Percentiles rank a stretch among this genome's conserved stretches.
phyloP scores from a whole-genome alignment of 805 yeast genomes.

The Ascoidea rubescens region DNA sequence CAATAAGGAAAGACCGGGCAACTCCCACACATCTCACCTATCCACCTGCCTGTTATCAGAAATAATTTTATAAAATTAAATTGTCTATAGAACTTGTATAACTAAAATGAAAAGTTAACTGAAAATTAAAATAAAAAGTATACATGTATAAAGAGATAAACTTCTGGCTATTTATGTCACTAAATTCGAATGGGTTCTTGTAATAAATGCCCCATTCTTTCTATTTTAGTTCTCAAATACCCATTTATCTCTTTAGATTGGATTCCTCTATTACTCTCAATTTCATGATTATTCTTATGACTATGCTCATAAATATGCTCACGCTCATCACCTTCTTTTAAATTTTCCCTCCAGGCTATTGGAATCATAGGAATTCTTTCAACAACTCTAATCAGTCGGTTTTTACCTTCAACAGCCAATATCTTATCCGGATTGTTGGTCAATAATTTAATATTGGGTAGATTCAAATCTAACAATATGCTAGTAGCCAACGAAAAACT shows the following conservation, averaged over 20 bases:
- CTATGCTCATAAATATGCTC: background rate
- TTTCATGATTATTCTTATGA: slow-evolving; percentile 19
- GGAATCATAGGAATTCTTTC: slow-evolving; percentile 97
- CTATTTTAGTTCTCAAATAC: slow-evolving; percentile 84
- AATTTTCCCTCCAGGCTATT: slow-evolving; percentile 53
- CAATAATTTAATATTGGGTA: slow-evolving; percentile 55
- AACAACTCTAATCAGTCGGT: slow-evolving; percentile 56
- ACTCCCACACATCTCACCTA: too few species aligned
- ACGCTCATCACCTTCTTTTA: slow-evolving; percentile 9
- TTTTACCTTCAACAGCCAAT: slow-evolving; percentile 82
- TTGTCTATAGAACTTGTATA: too few species aligned
- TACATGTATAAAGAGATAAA: too few species aligned
- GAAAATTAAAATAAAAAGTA: too few species aligned
- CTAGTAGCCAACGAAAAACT: slow-evolving; percentile 91
- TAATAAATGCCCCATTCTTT: slow-evolving; percentile 92
- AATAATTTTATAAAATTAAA: too few species aligned
- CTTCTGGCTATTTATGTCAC: background rate
- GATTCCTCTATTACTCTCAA: slow-evolving; percentile 41
- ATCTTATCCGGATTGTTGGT: slow-evolving; percentile 97
- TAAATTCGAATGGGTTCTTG: slow-evolving; percentile 23
- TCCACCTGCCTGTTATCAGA: too few species aligned
- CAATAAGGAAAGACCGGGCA: too few species aligned
- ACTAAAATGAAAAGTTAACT: too few species aligned
- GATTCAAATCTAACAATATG: slow-evolving; percentile 71
- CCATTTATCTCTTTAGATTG: slow-evolving; percentile 82